Base-by-base conservation (phyloP, 345 rosid genomes). In the Rhizophora apiculata region DNA sequence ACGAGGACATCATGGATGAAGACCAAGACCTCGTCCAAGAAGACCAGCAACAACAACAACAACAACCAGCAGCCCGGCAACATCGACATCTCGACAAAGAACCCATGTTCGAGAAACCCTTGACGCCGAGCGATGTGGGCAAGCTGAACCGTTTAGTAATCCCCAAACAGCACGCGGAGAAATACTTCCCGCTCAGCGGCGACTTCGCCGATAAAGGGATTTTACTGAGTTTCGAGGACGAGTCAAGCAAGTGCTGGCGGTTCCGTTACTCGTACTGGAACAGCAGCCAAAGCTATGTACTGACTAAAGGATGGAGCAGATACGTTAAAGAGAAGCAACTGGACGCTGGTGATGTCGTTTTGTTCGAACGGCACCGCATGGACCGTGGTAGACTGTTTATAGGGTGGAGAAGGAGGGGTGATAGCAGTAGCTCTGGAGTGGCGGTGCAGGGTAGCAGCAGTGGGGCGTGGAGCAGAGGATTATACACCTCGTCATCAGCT, bases 281-380 rank as follows among this genome's bases (percentile, higher is more conserved):
- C 66, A 87, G 91, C 43, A 92, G 97, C 65, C 97, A 91, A 39
- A 91, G 97, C 82, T 91, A 91, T 63, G 97, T 91, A 18, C 68
- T 91, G 76, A 92, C 97, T 4, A 92, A 92, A 80, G 97, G 97
- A 6, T 92, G 97, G 97, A 89, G 97, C 68, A 71, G 94, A 54
- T 92, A 89, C 65, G 96, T 92, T 21, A 92, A 89, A 69, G 97
- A 92, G 73, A 92, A 92, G 75, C 85, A 85, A 57, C 90, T 92
- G 0, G 96, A 85, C 55, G 96, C 96, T 0, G 97, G 97, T 0
- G 97, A 92, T 62, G 76, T 87, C 37, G 84, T 89, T 71, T 78
- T 81, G 65, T 92, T 92, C 72, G 81, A 82, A 63, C 85, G 95
- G 27, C 88, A 87, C 80, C 82, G 83, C 19, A 58, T 67, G 1